Conservation (phyloP, 2,329 filamentous ascomycete genomes). For the Calonectria multiphialidica region DNA sequence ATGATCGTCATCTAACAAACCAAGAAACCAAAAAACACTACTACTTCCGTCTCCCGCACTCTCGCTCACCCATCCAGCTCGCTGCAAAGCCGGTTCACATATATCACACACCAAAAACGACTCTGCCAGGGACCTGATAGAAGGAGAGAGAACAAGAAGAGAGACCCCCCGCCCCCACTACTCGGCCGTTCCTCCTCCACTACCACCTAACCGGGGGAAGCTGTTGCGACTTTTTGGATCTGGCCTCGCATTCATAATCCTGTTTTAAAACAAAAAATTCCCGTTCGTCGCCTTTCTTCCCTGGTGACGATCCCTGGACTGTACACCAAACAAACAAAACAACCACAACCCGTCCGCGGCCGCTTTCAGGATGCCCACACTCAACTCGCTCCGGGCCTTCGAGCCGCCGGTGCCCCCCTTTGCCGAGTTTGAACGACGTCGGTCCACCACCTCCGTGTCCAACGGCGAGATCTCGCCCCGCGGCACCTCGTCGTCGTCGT, state of each 20-base stretch:
- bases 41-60: background rate
- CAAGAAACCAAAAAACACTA: background rate
- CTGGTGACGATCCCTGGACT: background rate
- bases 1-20: slow-evolving; percentile 13
- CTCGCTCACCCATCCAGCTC: background rate
- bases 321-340: slow-evolving; percentile 2
- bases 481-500: slow-evolving; percentile 33
- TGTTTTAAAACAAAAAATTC: background rate
- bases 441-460: slow-evolving; percentile 37
- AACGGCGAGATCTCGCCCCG: slow-evolving; percentile 30
- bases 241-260: background rate
- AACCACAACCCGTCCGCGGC: background rate
- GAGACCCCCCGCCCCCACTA: background rate
- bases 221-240: background rate
- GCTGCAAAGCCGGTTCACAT: background rate
- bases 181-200: background rate
- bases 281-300: background rate
- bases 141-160: background rate
- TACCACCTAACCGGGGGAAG: background rate
- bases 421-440: slow-evolving; percentile 42
- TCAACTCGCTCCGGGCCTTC: slow-evolving; percentile 40
- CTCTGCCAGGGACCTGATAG: background rate
- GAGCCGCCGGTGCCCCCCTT: slow-evolving; percentile 41
- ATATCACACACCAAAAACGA: background rate
- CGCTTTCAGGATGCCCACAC: slow-evolving; percentile 37